These are phyloP conservation scores for Lodderomyces margitis DNA, from an alignment of 1,139 yeast genomes.

Conservation along the genomic window DNA sequence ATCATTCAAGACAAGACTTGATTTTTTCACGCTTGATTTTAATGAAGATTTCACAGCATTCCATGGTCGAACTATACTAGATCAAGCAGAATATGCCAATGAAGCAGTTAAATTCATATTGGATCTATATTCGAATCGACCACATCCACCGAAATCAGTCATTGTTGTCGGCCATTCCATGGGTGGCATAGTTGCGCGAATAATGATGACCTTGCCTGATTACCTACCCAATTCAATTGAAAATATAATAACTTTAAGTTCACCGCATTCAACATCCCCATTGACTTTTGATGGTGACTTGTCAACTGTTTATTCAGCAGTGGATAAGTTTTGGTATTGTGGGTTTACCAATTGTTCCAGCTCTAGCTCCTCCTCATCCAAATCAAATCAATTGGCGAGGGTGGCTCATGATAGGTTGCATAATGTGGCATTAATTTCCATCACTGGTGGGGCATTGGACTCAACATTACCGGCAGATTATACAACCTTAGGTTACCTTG, in stretches of 20 bases:
- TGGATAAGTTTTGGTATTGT: constrained; percentile 78
- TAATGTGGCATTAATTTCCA: constrained; percentile 63
- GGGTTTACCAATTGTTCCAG: constrained; percentile 38
- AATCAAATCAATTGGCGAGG: constrained; percentile 15
- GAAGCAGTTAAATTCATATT: constrained; percentile 82
- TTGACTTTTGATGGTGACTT: constrained; percentile 94
- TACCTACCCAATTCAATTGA: constrained; percentile 71
- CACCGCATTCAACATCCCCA: constrained; percentile 94
- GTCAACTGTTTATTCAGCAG: constrained; percentile 65
- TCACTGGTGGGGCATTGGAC: constrained; percentile 90
- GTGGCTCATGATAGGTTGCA: constrained; percentile 41
- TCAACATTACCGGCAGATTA: constrained; percentile 90
- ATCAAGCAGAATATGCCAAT: constrained; percentile 90
- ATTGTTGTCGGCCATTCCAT: constrained; percentile 88
- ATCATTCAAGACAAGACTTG: constrained; percentile 39
- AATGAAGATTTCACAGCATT: constrained; percentile 96
- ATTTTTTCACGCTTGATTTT: constrained; percentile 88
- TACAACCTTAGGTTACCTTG: constrained; percentile 68
- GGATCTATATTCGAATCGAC: constrained; percentile 48
- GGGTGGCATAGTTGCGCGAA: constrained; percentile 94
- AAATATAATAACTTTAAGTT: constrained; percentile 80
- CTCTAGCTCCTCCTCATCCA: not conserved
- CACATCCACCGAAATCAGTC: constrained; percentile 63
- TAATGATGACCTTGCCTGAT: constrained; percentile 76
- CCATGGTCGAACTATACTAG: constrained; percentile 89